Base-by-base conservation (phyloP, 176 grass and related monocot genomes). In the Oryza longistaminata region DNA sequence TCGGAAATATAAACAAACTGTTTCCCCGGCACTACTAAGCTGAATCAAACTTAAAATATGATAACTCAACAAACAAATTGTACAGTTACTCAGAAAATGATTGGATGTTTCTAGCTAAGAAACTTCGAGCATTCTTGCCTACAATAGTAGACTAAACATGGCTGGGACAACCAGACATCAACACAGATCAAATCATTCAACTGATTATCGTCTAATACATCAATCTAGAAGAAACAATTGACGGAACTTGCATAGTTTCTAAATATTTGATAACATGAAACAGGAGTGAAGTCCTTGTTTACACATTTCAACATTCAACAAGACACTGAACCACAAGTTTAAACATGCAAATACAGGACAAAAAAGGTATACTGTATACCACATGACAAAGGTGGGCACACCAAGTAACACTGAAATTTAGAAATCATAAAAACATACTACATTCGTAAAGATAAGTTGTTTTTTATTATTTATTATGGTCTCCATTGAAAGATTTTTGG, bases 221-320 rank as follows among this genome's bases (percentile, higher is more conserved):
- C 48, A 17, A 82, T 31, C 79, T 37, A 46, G 19, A 79, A 46
- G 39, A 52, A 77, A 69, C 6, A 21, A 31, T 53, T 17, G 6
- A 81, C 45, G 53, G 37, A 46, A 81, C 7, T 70, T 53, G 17
- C 33, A 73, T 72, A 44, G 24, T 72, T 39, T 61, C 35, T 62
- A 11, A 50, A 72, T 72, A 72, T 82, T 12, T 31, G 39, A 82
- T 64, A 82, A 64, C 11, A 82, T 62, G 3, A 73, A 79, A 66
- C 9, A 53, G 7, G 50, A 69, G 14, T 44, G n/a, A 31, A 44
- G 52, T 44, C 21, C 60, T 61, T 43, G 16, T 73, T 27, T 82
- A 73, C 34, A 73, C 37, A 12, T 53, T 64, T 82, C 15, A 31
- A 45, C 11, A 15, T 64, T 44, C 9, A 73, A 73, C 69, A 73